Evolutionary conservation across 345 rosid genomes (phyloP), one percentile per base, ranked within the genome.

Genomic region (Eutrema heterophyllum): DNA sequence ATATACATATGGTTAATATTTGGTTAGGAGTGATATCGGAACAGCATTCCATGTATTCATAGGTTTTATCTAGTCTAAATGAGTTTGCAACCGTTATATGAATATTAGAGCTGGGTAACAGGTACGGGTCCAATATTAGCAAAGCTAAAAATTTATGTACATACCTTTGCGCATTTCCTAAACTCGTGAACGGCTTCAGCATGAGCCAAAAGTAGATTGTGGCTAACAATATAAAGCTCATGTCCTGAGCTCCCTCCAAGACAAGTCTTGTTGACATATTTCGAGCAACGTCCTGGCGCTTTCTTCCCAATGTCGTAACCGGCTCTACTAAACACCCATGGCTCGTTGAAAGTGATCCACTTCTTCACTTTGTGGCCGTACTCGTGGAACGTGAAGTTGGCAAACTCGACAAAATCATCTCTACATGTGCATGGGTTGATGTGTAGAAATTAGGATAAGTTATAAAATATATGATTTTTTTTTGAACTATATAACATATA

Each of bases 311-410:
- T 41, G n/a, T 68, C 76, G 29, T 77, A 77, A 26, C 79, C 81
- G 2, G 56, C 44, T 14, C 64, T 16, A 9, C 74, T 68, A 46
- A 38, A 75, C 30, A 45, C 58, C 73, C 33, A 65, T 59, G 87
- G 87, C 32, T 84, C 85, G 21, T 84, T 84, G 38, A 84, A 29
- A 7, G 85, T 82, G 51, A 72, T 77, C 85, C 87, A 84, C 7
- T 77, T 67, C 49, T 82, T 82, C 13, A 84, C 82, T 69, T 81
- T 64, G n/a, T 84, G 83, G 11, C 87, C 87, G 24, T 57, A 70
- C 53, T 38, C 44, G 62, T 70, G 39, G 46, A 70, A 70, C 7
- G 51, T 32, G 45, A 70, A 70, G 35, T 64, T 53, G 6, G 61
- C 30, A 39, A 40, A 70, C 35, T 70, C 74, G 0, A 11, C 39